Evolutionary conservation across 1,284 basidiomycete genomes (phyloP).

Genomic region (Marasmius fiardii): DNA sequence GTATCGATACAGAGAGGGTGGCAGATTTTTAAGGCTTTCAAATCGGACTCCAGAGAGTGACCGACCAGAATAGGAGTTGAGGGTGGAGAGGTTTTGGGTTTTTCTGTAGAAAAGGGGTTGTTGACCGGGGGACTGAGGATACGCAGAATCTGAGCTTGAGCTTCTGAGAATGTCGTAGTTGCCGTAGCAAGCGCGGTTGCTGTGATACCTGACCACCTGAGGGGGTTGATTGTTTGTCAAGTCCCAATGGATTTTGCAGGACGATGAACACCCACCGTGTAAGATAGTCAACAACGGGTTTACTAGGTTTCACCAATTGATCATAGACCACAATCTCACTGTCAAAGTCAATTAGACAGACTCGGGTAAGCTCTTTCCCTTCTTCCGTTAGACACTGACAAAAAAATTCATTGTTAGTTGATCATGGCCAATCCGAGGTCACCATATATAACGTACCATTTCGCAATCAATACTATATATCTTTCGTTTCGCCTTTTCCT

Average conservation of each 20-base stretch:
- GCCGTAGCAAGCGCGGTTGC: slow-evolving; percentile 62
- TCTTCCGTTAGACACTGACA: slow-evolving; percentile 80
- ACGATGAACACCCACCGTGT: slow-evolving; percentile 56
- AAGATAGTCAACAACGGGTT: slow-evolving; percentile 82
- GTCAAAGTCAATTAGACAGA: slow-evolving; percentile 78
- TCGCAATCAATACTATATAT: slow-evolving; percentile 87
- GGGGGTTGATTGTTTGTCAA: no score
- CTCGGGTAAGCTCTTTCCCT: slow-evolving; percentile 82
- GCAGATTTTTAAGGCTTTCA: slow-evolving; percentile 78
- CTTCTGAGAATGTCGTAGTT: slow-evolving; percentile 72
- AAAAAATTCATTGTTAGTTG: slow-evolving; percentile 2
- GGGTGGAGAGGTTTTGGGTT: slow-evolving; percentile 30
- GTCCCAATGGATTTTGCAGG: neutral
- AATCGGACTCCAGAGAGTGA: slow-evolving; percentile 90
- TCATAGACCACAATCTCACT: slow-evolving; percentile 78
- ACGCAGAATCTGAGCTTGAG: slow-evolving; percentile 67
- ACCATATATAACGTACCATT: slow-evolving; percentile 59
- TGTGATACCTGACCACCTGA: slow-evolving; percentile 89
- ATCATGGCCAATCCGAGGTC: neutral
- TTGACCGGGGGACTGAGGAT: slow-evolving; percentile 49
- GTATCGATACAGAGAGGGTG: slow-evolving; percentile 90
- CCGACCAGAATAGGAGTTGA: slow-evolving; percentile 86
- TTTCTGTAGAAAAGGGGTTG: slow-evolving; percentile 35
- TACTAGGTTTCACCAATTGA: slow-evolving; percentile 80
- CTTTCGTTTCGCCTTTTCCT: slow-evolving; percentile 32